Evolutionary conservation across 192 early-diverging fungal species (phyloP), one percentile per base, ranked within the genome.

Genomic region (Entrophospora sp.): DNA sequence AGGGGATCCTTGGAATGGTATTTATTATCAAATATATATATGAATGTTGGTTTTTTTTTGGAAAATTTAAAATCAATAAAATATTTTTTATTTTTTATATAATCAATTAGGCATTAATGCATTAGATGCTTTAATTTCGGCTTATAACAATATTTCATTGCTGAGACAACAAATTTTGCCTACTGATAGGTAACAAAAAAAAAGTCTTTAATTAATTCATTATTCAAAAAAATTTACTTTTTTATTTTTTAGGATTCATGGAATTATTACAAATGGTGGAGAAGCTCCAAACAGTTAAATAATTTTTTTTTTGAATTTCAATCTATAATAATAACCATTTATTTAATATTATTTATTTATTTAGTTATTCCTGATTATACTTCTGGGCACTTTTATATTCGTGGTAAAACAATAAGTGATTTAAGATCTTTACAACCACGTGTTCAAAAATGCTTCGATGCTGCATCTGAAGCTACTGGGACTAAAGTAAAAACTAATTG

Each of bases 251-350:
- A 77, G 79, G 36, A 78, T 90, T 20, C 90, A 92, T 57, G 85
- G 86, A 22, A 85, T 94, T 49, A 87, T 92, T 30, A 85, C 79
- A 24, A 71, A 86, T 36, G 90, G 90, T 42, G 91, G 91, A n/a
- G 58, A 80, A 40, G 77, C 81, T 0, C 16, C 75, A 42, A 77
- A 77, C 36, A 65, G 75, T 77, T 68, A 20, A n/a, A 66, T 46
- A 5, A 2, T 22, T 18, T 24, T 30, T n/a, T 36, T 3, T 37
- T 30, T 27, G 20, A 36, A 42, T 18, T 1, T 40, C 5, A 10
- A 38, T 30, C 34, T 18, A 53, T 34, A 1, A 5, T 14, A 38
- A 14, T 37, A 30, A 52, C 25, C 9, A 22, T 20, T 37, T 27
- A 13, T 35, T 8, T 16, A 34, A 31, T 27, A 13, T 49, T 31